phyloP scores from a whole-genome alignment of 768 basidiomycete genomes.

The Leccinum disarticulatum region DNA sequence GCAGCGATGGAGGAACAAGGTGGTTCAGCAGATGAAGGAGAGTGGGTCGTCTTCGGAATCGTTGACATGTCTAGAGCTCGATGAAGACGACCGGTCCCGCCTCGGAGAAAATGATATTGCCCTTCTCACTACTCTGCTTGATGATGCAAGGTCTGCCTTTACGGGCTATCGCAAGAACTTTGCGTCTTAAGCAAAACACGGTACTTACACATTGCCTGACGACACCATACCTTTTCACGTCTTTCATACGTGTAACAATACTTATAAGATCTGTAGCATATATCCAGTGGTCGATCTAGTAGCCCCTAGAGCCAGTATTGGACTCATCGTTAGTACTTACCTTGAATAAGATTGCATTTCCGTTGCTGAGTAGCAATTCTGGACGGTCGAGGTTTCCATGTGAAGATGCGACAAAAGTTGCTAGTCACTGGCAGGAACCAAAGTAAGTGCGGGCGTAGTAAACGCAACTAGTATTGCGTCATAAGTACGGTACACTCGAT shows the following conservation, averaged over 20 bases:
- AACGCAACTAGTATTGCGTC: too few relatives aligned
- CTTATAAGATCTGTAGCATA: background rate
- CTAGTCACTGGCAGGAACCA: too few relatives aligned
- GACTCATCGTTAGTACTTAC: background rate
- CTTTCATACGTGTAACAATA: background rate
- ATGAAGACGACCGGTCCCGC: conserved; percentile 6
- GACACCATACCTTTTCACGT: background rate
- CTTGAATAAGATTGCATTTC: background rate
- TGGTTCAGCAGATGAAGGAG: conserved; percentile 19
- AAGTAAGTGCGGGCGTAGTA: too few relatives aligned
- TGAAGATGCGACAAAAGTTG: too few relatives aligned
- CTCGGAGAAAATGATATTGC: conserved; percentile 11
- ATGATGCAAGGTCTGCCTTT: conserved; percentile 22
- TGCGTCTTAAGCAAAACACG: background rate
- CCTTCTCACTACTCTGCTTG: conserved; percentile 19
- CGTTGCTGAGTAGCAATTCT: background rate
- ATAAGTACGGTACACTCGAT: too few relatives aligned
- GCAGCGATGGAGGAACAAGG: conserved; percentile 26
- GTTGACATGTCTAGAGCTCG: conserved; percentile 3
- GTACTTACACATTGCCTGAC: background rate
- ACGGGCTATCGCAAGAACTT: conserved; percentile 15
- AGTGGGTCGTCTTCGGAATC: background rate
- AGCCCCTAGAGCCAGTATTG: background rate
- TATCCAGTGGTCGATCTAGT: background rate
- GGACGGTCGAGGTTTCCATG: background rate